A percentile compares a stretch with the other conserved stretches of the same genome.
These are phyloP conservation scores for Porpolomopsis calyptriformis DNA, from an alignment of 768 basidiomycete genomes.

Conservation along the genomic window DNA sequence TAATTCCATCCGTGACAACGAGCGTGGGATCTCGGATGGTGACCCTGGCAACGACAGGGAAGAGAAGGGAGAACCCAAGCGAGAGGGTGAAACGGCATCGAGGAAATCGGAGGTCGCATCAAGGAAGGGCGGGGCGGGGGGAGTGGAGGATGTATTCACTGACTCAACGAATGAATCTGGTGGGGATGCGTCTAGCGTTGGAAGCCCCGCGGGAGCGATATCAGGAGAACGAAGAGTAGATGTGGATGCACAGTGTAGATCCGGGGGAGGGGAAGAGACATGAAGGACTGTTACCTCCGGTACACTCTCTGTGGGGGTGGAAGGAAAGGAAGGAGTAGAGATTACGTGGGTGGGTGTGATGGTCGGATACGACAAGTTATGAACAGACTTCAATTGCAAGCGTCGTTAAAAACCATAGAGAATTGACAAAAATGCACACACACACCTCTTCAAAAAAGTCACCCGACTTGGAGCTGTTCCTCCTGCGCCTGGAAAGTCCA, in stretches of 20 bases:
- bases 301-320: constrained; percentile 15
- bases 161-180: constrained; percentile 6
- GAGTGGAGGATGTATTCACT: constrained; percentile 6
- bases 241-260: constrained; percentile 9
- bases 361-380: constrained; percentile 33
- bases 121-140: constrained; percentile 7
- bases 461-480: constrained; percentile 12
- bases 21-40: not conserved
- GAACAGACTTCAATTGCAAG: constrained; percentile 29
- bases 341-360: constrained; percentile 41
- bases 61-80: constrained; percentile 31
- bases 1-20: not conserved
- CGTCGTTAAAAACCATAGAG: not conserved
- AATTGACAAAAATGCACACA: constrained; percentile 6
- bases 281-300: constrained; percentile 10
- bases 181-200: constrained; percentile 11
- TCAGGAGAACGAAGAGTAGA: constrained; percentile 14
- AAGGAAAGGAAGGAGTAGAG: constrained; percentile 23
- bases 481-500: constrained; percentile 21
- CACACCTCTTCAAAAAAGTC: constrained; percentile 40
- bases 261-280: constrained; percentile 17
- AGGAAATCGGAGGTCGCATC: constrained; percentile 7
- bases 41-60: constrained; percentile 10
- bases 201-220: constrained; percentile 5
- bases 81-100: constrained; percentile 24